Conservation (phyloP, 306 rosid genomes). For the Prunus kanzakura region DNA sequence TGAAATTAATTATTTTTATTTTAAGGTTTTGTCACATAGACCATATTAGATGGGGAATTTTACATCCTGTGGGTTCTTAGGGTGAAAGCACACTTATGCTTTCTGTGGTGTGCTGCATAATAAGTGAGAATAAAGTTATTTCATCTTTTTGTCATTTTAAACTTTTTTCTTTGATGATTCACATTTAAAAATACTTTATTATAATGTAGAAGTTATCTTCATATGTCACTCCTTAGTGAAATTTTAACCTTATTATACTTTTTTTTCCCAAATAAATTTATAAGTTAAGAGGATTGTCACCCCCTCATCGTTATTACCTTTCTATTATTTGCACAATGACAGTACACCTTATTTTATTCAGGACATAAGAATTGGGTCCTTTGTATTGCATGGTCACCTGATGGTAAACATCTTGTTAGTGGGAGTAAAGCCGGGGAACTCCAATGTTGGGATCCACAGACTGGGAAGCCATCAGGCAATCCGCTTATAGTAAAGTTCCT, state of each 20-base stretch:
- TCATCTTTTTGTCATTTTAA: neutral
- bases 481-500: conserved; percentile 53
- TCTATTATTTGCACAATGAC: conserved; percentile 6
- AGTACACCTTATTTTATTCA: conserved; percentile 26
- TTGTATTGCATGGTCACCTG: conserved; percentile 92
- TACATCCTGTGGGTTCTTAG: neutral
- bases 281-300: neutral
- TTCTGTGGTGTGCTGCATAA: neutral
- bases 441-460: conserved; percentile 85
- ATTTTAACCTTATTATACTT: neutral
- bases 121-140: neutral
- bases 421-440: conserved; percentile 94
- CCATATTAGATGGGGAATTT: neutral
- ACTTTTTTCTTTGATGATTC: neutral
- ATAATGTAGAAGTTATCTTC: neutral
- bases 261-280: neutral
- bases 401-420: conserved; percentile 87
- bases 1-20: neutral
- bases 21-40: neutral
- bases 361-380: conserved; percentile 97
- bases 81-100: neutral
- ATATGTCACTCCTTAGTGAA: too few relatives aligned
- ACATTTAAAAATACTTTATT: neutral
- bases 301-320: neutral
- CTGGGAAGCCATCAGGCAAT: conserved; percentile 75